phyloP scores from a whole-genome alignment of 257 asterid species.

The Penstemon newberryi region DNA sequence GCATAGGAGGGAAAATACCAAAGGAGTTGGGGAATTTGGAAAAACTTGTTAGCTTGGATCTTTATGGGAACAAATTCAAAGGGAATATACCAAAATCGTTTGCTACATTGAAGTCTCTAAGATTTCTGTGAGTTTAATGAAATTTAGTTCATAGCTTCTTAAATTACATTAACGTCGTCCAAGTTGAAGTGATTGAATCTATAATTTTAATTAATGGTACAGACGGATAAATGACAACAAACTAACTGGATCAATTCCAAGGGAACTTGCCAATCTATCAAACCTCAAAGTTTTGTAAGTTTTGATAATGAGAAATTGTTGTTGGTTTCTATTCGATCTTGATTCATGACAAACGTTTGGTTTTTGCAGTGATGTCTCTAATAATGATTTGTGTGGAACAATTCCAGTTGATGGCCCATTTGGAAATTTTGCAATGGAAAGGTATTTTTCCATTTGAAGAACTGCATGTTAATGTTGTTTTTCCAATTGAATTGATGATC shows the following conservation, averaged over 20 bases:
- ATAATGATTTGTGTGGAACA: slow-evolving; percentile 85
- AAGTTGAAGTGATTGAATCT: not conserved
- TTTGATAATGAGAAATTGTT: not conserved
- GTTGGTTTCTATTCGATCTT: not conserved
- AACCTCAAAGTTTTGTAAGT: slow-evolving; percentile 80
- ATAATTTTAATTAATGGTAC: slow-evolving; percentile 21
- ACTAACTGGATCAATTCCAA: slow-evolving; percentile 79
- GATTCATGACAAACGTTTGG: not conserved
- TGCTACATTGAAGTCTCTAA: slow-evolving; percentile 66
- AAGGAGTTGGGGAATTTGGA: slow-evolving; percentile 69
- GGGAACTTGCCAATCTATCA: slow-evolving; percentile 75
- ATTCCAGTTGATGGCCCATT: slow-evolving; percentile 91
- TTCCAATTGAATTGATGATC: too few species aligned
- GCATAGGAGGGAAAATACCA: slow-evolving; percentile 67
- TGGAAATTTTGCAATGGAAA: slow-evolving; percentile 63
- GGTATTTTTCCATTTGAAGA: slow-evolving; percentile 37
- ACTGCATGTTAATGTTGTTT: too few species aligned
- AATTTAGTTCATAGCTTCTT: not conserved
- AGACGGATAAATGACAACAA: slow-evolving; percentile 78
- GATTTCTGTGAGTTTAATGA: slow-evolving; percentile 65
- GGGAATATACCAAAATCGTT: slow-evolving; percentile 72
- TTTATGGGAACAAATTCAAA: slow-evolving; percentile 62
- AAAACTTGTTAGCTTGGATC: slow-evolving; percentile 78
- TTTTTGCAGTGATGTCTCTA: slow-evolving; percentile 72
- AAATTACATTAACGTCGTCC: not conserved